A percentile compares a stretch with the other conserved stretches of the same genome.
Conservation (phyloP, 2,329 filamentous ascomycete species). For the Colletotrichum orchidophilum region DNA sequence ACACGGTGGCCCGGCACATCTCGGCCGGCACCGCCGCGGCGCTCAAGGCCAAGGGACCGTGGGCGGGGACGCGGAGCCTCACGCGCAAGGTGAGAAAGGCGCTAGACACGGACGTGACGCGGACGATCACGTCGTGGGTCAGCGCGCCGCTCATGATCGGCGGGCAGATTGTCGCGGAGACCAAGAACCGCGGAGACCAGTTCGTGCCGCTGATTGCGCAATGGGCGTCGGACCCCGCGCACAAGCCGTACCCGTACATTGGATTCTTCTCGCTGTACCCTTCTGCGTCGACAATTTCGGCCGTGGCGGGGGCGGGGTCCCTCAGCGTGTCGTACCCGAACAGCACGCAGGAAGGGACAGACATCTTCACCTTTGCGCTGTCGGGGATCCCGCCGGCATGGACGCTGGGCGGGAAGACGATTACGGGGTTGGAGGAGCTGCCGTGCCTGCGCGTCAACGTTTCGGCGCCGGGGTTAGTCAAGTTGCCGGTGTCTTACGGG, state of each 20-base stretch:
- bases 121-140: constrained; percentile 51
- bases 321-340: constrained; percentile 51
- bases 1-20: constrained; percentile 42
- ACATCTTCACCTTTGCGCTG: constrained; percentile 51
- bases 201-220: constrained; percentile 57
- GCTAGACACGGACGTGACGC: constrained; percentile 41
- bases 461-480: constrained; percentile 47
- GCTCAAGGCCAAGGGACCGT: constrained; percentile 43
- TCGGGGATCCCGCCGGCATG: constrained; percentile 49
- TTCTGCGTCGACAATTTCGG: constrained; percentile 51
- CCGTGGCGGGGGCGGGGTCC: constrained; percentile 45
- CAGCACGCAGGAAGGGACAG: constrained; percentile 48
- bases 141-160: constrained; percentile 54
- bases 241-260: constrained; percentile 49
- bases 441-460: constrained; percentile 52
- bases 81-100: constrained; percentile 47
- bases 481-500: constrained; percentile 48
- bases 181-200: constrained; percentile 48
- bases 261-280: constrained; percentile 53
- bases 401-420: constrained; percentile 44
- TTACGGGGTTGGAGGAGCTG: constrained; percentile 45
- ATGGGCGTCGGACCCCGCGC: constrained; percentile 52
- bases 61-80: constrained; percentile 46
- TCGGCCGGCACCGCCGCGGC: constrained; percentile 39
- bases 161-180: constrained; percentile 47